Percentiles rank a stretch among this genome's conserved stretches.
These are phyloP conservation scores for Rasamsonia emersonii DNA, from an alignment of 2,329 filamentous ascomycete species.

Conservation along the genomic window DNA sequence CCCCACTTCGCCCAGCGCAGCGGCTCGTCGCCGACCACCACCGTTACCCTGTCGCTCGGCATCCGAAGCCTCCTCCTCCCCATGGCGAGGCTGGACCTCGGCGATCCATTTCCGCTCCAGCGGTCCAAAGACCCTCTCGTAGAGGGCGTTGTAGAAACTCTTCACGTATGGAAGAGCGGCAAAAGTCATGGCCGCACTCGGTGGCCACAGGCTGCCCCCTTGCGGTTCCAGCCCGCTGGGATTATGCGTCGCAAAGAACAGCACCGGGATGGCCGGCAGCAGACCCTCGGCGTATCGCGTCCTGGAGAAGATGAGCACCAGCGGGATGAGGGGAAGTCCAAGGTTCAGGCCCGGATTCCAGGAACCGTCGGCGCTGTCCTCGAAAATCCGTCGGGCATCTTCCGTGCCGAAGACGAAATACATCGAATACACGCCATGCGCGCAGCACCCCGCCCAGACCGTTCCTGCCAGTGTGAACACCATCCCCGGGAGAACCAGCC, in stretches of 20 bases:
- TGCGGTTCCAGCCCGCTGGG: slow-evolving; percentile 37
- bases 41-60: slow-evolving; percentile 26
- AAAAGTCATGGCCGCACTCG: slow-evolving; percentile 57
- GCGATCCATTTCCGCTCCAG: slow-evolving; percentile 54
- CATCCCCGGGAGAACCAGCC: slow-evolving; percentile 56
- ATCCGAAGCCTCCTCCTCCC: slow-evolving; percentile 28
- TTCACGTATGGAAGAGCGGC: slow-evolving; percentile 59
- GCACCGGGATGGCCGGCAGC: slow-evolving; percentile 54
- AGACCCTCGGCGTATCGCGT: slow-evolving; percentile 56
- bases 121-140: slow-evolving; percentile 50
- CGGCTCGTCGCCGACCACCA: slow-evolving; percentile 15
- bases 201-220: slow-evolving; percentile 54
- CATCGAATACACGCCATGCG: slow-evolving; percentile 55
- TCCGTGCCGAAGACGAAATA: slow-evolving; percentile 57
- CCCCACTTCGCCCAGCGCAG: slow-evolving; percentile 20
- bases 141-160: slow-evolving; percentile 54
- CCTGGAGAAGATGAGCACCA: slow-evolving; percentile 59
- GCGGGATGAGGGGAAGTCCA: slow-evolving; percentile 59
- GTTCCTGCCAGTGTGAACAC: slow-evolving; percentile 43
- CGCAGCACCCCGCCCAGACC: slow-evolving; percentile 43
- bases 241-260: slow-evolving; percentile 43
- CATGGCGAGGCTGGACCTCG: slow-evolving; percentile 51
- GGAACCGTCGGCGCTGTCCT: slow-evolving; percentile 25
- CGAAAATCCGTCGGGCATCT: slow-evolving; percentile 50
- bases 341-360: slow-evolving; percentile 46